phyloP scores from a whole-genome alignment of 148 eudicot genomes.

The Euryodendron excelsum region DNA sequence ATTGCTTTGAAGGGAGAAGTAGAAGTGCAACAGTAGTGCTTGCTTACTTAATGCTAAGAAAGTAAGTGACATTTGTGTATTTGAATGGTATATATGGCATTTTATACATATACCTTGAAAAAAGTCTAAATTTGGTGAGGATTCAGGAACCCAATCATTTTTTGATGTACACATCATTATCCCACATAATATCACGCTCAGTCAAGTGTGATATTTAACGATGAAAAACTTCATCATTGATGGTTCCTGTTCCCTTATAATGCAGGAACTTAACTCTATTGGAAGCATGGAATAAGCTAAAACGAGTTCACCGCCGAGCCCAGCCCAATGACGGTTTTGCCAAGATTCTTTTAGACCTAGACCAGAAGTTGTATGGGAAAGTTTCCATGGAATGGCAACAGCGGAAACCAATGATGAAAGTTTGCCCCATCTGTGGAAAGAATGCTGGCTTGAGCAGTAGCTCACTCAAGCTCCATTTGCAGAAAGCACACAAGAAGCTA shows the following conservation, averaged over 20 bases:
- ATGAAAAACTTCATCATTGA: not conserved
- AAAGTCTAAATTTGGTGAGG: not conserved
- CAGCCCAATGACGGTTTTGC: constrained; percentile 99
- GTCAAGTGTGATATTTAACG: too few species aligned
- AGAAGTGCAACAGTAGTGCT: constrained; percentile 94
- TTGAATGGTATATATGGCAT: not conserved
- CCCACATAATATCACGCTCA: not conserved
- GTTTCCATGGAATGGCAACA: constrained; percentile 99
- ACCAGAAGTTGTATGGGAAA: constrained; percentile 70
- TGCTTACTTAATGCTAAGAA: constrained; percentile 83
- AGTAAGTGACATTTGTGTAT: constrained; percentile 52
- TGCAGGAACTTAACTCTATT: constrained; percentile 71
- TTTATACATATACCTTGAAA: not conserved
- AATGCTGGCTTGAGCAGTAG: constrained; percentile 95
- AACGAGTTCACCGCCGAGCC: constrained; percentile 85
- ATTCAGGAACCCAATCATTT: not conserved
- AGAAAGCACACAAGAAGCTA: constrained; percentile 83
- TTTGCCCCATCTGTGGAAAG: constrained; percentile 93
- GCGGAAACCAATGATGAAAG: constrained; percentile 81
- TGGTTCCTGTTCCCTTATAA: not conserved
- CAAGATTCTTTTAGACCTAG: constrained; percentile 69
- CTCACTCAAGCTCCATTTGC: constrained; percentile 91
- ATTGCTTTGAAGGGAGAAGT: constrained; percentile 99
- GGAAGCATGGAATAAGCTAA: constrained; percentile 86
- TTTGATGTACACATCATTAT: not conserved